Percentiles rank a stretch among this genome's conserved stretches.
Conservation (phyloP, 2,329 filamentous ascomycete genomes). For the Zymoseptoria pseudotritici region DNA sequence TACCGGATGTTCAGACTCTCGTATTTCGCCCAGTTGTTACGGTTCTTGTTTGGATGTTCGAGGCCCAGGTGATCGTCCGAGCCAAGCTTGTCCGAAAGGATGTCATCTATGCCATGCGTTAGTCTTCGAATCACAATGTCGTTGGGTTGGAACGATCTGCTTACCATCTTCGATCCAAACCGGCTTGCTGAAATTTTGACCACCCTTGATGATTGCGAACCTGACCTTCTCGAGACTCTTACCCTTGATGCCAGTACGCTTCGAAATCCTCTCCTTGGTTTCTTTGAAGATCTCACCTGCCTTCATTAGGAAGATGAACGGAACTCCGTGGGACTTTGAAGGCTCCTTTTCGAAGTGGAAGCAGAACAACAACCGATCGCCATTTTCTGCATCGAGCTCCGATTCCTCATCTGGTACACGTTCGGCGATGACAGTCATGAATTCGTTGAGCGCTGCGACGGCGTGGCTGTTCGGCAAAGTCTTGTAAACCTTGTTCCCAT, state of each 20-base stretch:
- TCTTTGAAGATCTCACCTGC: slow-evolving; percentile 83
- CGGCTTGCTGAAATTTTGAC: slow-evolving; percentile 63
- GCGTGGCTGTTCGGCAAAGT: slow-evolving; percentile 62
- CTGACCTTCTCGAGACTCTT: slow-evolving; percentile 99
- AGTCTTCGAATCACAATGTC: neutral
- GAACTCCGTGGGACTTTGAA: slow-evolving; percentile 74
- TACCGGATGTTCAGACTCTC: slow-evolving; percentile 59
- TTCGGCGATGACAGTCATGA: slow-evolving; percentile 73
- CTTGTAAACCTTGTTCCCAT: slow-evolving; percentile 76
- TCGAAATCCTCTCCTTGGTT: slow-evolving; percentile 89
- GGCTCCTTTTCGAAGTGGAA: slow-evolving; percentile 93
- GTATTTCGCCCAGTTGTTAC: slow-evolving; percentile 52
- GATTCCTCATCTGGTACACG: slow-evolving; percentile 64
- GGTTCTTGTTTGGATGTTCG: slow-evolving; percentile 56
- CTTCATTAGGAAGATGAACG: slow-evolving; percentile 82
- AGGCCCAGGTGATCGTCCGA: slow-evolving; percentile 43
- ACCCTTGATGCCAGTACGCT: slow-evolving; percentile 88
- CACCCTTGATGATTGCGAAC: slow-evolving; percentile 69
- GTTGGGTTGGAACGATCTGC: slow-evolving; percentile 24
- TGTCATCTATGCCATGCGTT: slow-evolving; percentile 34
- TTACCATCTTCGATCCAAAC: slow-evolving; percentile 82
- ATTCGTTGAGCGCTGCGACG: slow-evolving; percentile 81
- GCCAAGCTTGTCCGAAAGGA: slow-evolving; percentile 38
- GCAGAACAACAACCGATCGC: slow-evolving; percentile 64
- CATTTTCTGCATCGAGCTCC: slow-evolving; percentile 18